Conservation (phyloP, 441 rosid genomes). For the Arabidopsis lyrata region DNA sequence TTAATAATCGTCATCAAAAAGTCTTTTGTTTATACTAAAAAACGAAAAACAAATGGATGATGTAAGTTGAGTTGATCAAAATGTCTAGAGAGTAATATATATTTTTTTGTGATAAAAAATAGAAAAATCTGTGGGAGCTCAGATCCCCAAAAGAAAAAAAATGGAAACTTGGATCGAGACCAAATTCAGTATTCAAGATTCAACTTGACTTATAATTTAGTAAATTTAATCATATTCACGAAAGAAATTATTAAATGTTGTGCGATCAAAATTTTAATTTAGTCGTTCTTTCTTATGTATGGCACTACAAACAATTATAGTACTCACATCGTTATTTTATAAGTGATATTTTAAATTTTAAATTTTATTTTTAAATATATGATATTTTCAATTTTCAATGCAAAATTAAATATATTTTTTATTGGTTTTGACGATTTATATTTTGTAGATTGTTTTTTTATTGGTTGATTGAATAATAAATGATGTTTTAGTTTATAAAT, state of each 20-base stretch:
- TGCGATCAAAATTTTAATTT: conserved; percentile 4
- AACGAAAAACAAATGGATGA: conserved; percentile 40
- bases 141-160: conserved; percentile 45
- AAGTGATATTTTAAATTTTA: no score
- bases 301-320: conserved; percentile 1
- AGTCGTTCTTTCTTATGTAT: no score
- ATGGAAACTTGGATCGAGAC: conserved; percentile 27
- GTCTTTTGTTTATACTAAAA: conserved; percentile 28
- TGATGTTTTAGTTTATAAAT: no score
- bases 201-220: conserved; percentile 21
- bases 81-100: conserved; percentile 35
- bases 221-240: conserved; percentile 9
- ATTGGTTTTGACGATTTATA: no score
- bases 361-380: no score
- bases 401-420: no score
- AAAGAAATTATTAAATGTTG: neutral
- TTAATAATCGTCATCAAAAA: conserved; percentile 5
- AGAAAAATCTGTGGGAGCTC: conserved; percentile 32
- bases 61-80: conserved; percentile 43
- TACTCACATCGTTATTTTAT: no score
- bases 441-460: no score
- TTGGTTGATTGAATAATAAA: no score
- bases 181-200: conserved; percentile 31
- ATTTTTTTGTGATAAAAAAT: conserved; percentile 18
- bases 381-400: no score